Percentiles rank a stretch among this genome's conserved stretches.
phyloP scores from a whole-genome alignment of 225 moss, liverwort and hornwort species.

The Neckera pumila region DNA sequence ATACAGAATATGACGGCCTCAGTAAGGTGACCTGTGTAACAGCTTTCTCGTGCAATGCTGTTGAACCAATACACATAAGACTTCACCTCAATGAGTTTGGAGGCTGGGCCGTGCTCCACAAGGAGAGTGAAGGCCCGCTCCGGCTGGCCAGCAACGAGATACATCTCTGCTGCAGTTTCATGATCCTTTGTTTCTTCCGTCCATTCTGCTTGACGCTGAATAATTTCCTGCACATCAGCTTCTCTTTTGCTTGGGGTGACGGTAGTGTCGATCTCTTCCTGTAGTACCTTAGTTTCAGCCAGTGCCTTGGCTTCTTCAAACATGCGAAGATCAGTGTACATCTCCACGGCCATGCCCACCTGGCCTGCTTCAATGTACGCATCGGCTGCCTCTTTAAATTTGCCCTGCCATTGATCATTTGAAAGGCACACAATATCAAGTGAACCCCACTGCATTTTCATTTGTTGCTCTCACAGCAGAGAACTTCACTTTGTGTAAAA shows the following conservation, averaged over 20 bases:
- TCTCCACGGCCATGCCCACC: slow-evolving; percentile 79
- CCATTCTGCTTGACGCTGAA: slow-evolving; percentile 91
- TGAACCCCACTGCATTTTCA: background rate
- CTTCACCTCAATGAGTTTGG: slow-evolving; percentile 83
- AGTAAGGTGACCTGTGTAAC: background rate
- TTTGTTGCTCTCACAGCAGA: background rate
- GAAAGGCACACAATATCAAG: background rate
- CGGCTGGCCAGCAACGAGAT: slow-evolving; percentile 66
- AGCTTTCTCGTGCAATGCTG: background rate
- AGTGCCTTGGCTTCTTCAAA: slow-evolving; percentile 90
- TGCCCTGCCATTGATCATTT: slow-evolving; percentile 31
- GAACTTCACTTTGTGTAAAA: background rate
- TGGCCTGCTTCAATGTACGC: slow-evolving; percentile 76
- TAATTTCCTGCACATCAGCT: slow-evolving; percentile 73
- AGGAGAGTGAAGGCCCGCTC: slow-evolving; percentile 71
- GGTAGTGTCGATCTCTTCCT: slow-evolving; percentile 17
- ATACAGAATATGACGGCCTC: background rate
- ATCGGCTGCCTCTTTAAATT: slow-evolving; percentile 78
- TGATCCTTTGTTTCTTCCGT: slow-evolving; percentile 83
- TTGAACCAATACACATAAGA: background rate
- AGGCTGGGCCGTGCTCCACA: slow-evolving; percentile 66
- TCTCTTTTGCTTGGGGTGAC: slow-evolving; percentile 22
- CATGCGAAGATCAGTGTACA: slow-evolving; percentile 89
- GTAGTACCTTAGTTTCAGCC: slow-evolving; percentile 34
- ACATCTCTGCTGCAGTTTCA: slow-evolving; percentile 96